phyloP scores from a whole-genome alignment of 352 stramenopile genomes.

The Blastocystis hominis region DNA sequence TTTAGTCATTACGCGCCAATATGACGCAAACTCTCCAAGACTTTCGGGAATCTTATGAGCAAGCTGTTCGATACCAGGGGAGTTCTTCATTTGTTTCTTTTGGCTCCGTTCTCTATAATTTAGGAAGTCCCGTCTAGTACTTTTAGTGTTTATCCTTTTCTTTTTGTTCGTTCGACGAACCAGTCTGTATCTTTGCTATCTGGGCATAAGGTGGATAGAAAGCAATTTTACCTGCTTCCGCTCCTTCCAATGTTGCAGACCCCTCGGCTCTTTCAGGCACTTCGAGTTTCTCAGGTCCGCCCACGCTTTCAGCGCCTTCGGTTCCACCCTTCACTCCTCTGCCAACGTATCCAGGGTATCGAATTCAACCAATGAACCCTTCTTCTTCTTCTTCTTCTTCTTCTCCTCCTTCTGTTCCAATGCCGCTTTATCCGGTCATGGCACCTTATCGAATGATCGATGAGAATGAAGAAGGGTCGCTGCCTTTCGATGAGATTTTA shows the following conservation, averaged over 20 bases:
- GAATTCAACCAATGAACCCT: neutral
- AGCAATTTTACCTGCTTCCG: neutral
- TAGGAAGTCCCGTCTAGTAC: neutral
- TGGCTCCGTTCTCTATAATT: neutral
- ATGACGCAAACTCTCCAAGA: constrained; percentile 4
- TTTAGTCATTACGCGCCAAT: constrained; percentile 7
- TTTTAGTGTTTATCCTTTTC: constrained; percentile 39
- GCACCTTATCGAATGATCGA: neutral
- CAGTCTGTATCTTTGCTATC: neutral
- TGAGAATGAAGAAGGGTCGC: neutral
- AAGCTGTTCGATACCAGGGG: neutral
- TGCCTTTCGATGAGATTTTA: neutral
- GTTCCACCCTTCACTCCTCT: neutral
- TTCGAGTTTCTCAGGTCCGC: neutral
- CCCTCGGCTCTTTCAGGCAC: neutral
- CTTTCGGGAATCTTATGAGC: neutral
- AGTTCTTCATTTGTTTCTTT: neutral
- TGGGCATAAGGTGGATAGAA: neutral
- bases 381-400: neutral
- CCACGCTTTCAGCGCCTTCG: neutral
- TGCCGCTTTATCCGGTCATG: neutral
- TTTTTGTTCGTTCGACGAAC: neutral
- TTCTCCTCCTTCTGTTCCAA: neutral
- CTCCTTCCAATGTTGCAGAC: neutral
- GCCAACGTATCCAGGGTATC: neutral